phyloP scores from a whole-genome alignment of 805 yeast genomes.

The Pichia deserticola region DNA sequence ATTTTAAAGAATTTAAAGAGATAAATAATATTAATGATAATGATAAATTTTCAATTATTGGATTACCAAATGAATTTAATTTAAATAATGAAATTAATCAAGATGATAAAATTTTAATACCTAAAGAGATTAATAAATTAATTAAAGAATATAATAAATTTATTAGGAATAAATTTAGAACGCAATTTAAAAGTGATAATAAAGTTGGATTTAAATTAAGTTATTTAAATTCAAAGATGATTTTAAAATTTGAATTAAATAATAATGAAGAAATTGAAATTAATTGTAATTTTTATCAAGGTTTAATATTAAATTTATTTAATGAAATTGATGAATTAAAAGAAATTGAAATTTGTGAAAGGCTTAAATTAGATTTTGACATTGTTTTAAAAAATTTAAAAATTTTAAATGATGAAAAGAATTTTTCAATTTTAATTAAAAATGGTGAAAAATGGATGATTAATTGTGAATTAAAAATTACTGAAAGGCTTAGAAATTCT shows the following conservation, averaged over 20 bases:
- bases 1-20: background rate
- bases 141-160: too few species aligned
- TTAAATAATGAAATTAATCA: too few species aligned
- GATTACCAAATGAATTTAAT: background rate
- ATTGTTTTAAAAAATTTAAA: background rate
- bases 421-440: background rate
- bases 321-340: background rate
- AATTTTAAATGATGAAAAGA: background rate
- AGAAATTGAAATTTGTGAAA: background rate
- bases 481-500: background rate
- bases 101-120: too few species aligned
- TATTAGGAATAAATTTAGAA: too few species aligned
- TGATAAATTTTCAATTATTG: background rate
- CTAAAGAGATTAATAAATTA: too few species aligned
- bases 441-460: background rate
- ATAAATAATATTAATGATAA: background rate
- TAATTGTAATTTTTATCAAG: slow-evolving; percentile 4
- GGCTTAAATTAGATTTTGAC: background rate
- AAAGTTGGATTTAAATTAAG: background rate
- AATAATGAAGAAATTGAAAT: background rate
- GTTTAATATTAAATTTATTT: slow-evolving; percentile 2
- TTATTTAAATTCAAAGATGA: background rate
- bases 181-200: background rate
- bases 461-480: background rate
- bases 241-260: background rate